Percentiles rank a stretch among this genome's conserved stretches.
Evolutionary conservation across 495 filamentous ascomycete species (phyloP).

Genomic region (Hypomontagnella monticulosa): DNA sequence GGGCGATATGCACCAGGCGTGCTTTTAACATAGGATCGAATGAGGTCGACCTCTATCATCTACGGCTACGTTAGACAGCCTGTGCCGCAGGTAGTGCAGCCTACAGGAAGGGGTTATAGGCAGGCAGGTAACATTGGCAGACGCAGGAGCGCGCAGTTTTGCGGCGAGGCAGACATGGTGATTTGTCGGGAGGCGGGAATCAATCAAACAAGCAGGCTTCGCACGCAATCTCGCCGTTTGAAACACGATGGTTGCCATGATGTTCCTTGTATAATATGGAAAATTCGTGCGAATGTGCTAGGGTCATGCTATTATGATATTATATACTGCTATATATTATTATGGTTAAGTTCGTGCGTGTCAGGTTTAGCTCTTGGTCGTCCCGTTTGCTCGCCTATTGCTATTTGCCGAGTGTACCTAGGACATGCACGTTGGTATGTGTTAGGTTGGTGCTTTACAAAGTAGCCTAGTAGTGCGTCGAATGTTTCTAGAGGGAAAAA

Average conservation of each 20-base stretch:
- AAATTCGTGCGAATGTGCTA: constrained; percentile 8
- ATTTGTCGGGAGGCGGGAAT: constrained; percentile 24
- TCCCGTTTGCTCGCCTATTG: background rate
- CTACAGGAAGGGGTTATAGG: constrained; percentile 21
- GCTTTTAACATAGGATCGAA: constrained; percentile 18
- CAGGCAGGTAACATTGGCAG: constrained; percentile 30
- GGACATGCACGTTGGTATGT: background rate
- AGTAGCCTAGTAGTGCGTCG: constrained; percentile 1
- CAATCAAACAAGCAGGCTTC: constrained; percentile 23
- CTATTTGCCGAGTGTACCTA: background rate
- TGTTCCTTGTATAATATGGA: constrained; percentile 20
- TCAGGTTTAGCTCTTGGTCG: constrained; percentile 22
- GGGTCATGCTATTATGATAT: constrained; percentile 24
- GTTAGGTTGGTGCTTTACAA: background rate
- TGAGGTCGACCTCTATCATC: background rate
- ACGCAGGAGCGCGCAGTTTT: constrained; percentile 37
- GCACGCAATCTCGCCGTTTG: constrained; percentile 29
- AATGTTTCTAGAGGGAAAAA: background rate
- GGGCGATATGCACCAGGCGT: constrained; percentile 12
- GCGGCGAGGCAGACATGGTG: constrained; percentile 35
- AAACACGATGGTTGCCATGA: constrained; percentile 32
- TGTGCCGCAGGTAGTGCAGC: constrained; percentile 30
- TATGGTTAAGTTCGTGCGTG: constrained; percentile 22
- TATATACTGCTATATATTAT: constrained; percentile 3
- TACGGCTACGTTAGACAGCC: constrained; percentile 5